Evolutionary conservation across 1,139 yeast genomes (phyloP).

Genomic region (Candida sanyaensis): DNA sequence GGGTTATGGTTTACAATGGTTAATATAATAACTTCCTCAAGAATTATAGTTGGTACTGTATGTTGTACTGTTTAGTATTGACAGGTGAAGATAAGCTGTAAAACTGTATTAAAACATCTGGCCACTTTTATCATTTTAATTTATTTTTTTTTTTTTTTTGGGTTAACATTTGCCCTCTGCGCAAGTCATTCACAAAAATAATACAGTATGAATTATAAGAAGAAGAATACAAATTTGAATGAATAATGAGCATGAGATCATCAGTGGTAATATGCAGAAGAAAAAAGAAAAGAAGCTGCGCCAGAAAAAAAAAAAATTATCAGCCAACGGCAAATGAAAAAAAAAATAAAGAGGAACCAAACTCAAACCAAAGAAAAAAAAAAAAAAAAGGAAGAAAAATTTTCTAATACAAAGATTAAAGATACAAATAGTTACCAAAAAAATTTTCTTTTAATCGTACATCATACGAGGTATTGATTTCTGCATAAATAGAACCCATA

Average conservation of each 20-base stretch:
- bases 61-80: too few relatives aligned
- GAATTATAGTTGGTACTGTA: too few relatives aligned
- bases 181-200: not conserved
- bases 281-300: not conserved
- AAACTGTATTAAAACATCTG: not conserved
- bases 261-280: not conserved
- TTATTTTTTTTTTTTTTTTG: too few relatives aligned
- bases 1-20: too few relatives aligned
- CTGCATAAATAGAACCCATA: slow-evolving; percentile 2
- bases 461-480: not conserved
- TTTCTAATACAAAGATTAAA: not conserved
- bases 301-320: not conserved
- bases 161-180: not conserved
- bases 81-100: too few relatives aligned
- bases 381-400: not conserved
- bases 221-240: not conserved
- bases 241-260: not conserved
- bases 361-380: not conserved
- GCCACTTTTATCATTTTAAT: not conserved
- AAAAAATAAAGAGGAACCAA: not conserved
- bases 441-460: slow-evolving; percentile 1
- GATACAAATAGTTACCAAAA: slow-evolving; percentile 1
- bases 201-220: too few relatives aligned
- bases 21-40: too few relatives aligned
- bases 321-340: not conserved